Evolutionary conservation across 2,329 filamentous ascomycete genomes (phyloP), one percentile per base, ranked within the genome.

Genomic region (Nemania serpens): DNA sequence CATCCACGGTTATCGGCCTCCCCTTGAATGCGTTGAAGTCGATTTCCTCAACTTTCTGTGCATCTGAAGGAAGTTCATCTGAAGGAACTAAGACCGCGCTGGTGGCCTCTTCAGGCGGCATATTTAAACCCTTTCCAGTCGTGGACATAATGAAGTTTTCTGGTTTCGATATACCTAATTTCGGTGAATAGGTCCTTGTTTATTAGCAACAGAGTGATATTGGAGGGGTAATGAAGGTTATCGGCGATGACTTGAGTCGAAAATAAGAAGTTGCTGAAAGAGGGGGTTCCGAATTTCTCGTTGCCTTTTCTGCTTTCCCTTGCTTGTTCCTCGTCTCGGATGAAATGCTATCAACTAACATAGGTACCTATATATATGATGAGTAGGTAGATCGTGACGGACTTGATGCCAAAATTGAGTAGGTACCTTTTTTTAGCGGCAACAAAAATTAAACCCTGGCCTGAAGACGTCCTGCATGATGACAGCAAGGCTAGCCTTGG

Each of bases 41-140:
- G 63, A 98, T 85, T 70, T 97, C 95, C 73, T 90, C 86, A 37
- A 99, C 94, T 73, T 91, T 85, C 67, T 88, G 87, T n/a, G 91
- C 86, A 48, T 84, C 89, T 56, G 88, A 83, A 15, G 94, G 91
- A 74, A 97, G 88, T 56, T 91, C 90, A 59, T 90, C 88, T 1
- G 94, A 97, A 51, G 89, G 83, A 68, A 94, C 90, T 53, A 98
- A 82, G 48, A 98, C 94, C 33, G 94, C 94, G 74, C 90, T 87
- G 49, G 88, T 91, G 58, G 87, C 89, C 64, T 82, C 82, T 11
- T 81, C 73, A 5, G 88, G 89, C n/a, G 84, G 82, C 25, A 74
- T 74, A 69, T 80, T 77, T 42, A 69, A 69, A 39, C 42, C 63
- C 42, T 49, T 13, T 5, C 66, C 61, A 17, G 66, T 57, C 18